phyloP scores from a whole-genome alignment of 306 rosid species.

The Cucurbita argyrosperma region DNA sequence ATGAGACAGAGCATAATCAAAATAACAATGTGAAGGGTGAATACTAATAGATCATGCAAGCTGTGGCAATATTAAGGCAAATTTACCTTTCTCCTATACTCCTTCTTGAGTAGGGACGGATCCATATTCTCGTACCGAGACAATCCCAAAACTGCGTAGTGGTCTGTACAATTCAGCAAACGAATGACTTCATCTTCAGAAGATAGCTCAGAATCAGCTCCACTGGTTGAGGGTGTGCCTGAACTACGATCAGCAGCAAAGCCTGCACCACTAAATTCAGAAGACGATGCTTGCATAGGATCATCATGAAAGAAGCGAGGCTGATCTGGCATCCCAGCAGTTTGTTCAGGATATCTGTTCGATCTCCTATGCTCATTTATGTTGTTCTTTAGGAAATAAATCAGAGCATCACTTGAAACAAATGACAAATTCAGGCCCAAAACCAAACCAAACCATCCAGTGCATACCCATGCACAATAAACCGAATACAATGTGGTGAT shows the following conservation, averaged over 20 bases:
- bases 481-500: constrained; percentile 62
- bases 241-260: constrained; percentile 48
- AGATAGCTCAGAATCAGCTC: constrained; percentile 56
- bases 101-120: constrained; percentile 66
- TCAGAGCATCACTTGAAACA: constrained; percentile 68
- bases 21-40: neutral
- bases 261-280: constrained; percentile 56
- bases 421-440: constrained; percentile 72
- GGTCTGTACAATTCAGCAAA: constrained; percentile 78
- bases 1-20: neutral
- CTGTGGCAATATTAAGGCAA: neutral
- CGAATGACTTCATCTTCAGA: constrained; percentile 94
- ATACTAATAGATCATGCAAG: neutral
- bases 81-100: constrained; percentile 80
- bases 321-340: constrained; percentile 70
- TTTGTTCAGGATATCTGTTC: constrained; percentile 37
- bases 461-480: constrained; percentile 75
- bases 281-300: constrained; percentile 34
- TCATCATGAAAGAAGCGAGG: constrained; percentile 51
- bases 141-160: constrained; percentile 74
- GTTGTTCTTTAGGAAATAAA: constrained; percentile 69
- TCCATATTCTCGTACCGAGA: constrained; percentile 56
- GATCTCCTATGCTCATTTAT: constrained; percentile 55
- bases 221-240: constrained; percentile 83
- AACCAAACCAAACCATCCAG: constrained; percentile 80